Evolutionary conservation across 139 green algal genomes (phyloP).

Genomic region (Coccomyxa sp.): DNA sequence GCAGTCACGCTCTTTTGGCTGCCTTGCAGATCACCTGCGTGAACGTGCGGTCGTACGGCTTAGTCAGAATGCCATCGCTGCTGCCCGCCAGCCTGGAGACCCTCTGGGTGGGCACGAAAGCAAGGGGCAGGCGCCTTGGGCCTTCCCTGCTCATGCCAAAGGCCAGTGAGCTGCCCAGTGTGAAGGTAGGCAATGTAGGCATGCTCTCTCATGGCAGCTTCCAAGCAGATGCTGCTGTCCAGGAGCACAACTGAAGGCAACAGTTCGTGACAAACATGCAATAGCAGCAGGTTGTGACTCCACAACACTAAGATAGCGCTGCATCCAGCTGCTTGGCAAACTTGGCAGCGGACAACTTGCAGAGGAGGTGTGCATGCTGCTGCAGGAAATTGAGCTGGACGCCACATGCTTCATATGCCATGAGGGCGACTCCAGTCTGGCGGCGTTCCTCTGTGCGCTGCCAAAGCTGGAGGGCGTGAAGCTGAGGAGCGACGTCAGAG

Average conservation of each 20-base stretch:
- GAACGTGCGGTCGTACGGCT: neutral
- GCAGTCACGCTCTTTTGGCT: too few species aligned
- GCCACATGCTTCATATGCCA: neutral
- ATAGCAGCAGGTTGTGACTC: neutral
- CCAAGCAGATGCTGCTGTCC: neutral
- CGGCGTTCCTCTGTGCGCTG: neutral
- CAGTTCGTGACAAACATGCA: neutral
- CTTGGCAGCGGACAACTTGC: too few species aligned
- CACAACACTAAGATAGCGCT: too few species aligned
- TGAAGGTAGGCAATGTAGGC: neutral
- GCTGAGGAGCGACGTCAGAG: neutral
- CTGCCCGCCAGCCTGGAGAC: neutral
- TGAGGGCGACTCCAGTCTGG: neutral
- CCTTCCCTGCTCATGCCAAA: neutral
- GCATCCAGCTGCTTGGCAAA: too few species aligned
- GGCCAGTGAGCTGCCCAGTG: neutral
- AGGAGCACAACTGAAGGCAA: too few species aligned
- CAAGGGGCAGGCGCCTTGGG: neutral
- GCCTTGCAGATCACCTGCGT: neutral
- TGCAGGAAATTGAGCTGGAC: neutral
- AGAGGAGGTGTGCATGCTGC: too few species aligned
- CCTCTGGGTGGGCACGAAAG: neutral
- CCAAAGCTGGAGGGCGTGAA: neutral
- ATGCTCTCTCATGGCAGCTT: neutral
- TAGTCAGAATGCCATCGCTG: neutral